Evolutionary conservation across 768 basidiomycete genomes (phyloP).

Genomic region (Nevesoporus exiguus): DNA sequence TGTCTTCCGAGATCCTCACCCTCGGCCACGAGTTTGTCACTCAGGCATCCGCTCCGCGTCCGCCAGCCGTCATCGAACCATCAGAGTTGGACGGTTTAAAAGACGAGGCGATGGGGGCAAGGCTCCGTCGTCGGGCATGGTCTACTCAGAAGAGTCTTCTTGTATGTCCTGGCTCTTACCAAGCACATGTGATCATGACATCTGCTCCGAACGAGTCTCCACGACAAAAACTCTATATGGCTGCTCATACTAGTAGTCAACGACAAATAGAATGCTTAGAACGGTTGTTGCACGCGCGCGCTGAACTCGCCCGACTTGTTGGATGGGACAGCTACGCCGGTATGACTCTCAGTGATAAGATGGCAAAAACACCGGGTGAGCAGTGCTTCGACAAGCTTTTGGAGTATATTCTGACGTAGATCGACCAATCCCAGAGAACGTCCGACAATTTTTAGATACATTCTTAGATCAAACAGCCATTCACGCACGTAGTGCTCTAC

Average conservation of each 20-base stretch:
- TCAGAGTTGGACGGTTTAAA: slow-evolving; percentile 70
- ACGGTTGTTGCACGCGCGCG: slow-evolving; percentile 67
- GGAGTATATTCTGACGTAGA: not conserved
- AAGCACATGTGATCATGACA: slow-evolving; percentile 92
- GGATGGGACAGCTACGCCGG: slow-evolving; percentile 85
- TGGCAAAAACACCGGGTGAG: slow-evolving; percentile 91
- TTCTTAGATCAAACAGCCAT: slow-evolving; percentile 78
- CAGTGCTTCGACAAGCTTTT: not conserved
- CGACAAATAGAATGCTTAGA: slow-evolving; percentile 80
- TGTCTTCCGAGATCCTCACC: slow-evolving; percentile 85
- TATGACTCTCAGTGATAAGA: slow-evolving; percentile 89
- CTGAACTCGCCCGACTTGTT: slow-evolving; percentile 78
- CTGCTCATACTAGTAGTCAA: slow-evolving; percentile 69
- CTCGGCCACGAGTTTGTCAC: slow-evolving; percentile 85
- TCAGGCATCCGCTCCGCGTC: slow-evolving; percentile 58
- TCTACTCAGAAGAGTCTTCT: slow-evolving; percentile 73
- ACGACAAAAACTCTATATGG: slow-evolving; percentile 77
- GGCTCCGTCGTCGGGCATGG: slow-evolving; percentile 70
- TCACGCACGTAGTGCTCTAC: slow-evolving; percentile 70
- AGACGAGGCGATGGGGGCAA: slow-evolving; percentile 72
- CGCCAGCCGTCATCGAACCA: slow-evolving; percentile 64
- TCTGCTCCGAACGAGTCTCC: slow-evolving; percentile 84
- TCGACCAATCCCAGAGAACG: slow-evolving; percentile 57
- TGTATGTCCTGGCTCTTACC: slow-evolving; percentile 82
- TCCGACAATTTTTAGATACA: slow-evolving; percentile 78